Conservation (phyloP, 306 rosid genomes). For the Cicer judaicum region DNA sequence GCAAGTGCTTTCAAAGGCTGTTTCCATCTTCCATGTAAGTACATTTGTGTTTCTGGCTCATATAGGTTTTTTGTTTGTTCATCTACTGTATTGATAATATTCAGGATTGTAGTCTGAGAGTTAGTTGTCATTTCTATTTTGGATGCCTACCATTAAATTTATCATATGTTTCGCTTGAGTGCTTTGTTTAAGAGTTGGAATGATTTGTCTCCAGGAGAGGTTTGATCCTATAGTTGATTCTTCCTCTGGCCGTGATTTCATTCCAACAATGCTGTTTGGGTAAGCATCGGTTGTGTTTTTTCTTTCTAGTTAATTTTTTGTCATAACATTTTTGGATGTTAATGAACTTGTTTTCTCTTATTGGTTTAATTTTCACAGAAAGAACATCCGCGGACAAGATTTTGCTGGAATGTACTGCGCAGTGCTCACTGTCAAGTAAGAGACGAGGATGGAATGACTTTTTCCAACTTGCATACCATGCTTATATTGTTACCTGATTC, state of each 20-base stretch:
- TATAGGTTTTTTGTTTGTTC: slow-evolving; percentile 9
- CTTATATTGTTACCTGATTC: background rate
- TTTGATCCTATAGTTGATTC: slow-evolving; percentile 92
- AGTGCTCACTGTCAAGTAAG: slow-evolving; percentile 86
- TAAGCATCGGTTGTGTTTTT: slow-evolving; percentile 39
- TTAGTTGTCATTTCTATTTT: background rate
- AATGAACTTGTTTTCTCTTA: background rate
- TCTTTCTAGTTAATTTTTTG: background rate
- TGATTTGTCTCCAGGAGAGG: slow-evolving; percentile 61
- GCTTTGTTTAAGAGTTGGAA: background rate
- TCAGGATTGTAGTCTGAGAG: background rate
- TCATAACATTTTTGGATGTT: background rate
- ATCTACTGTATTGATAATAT: background rate
- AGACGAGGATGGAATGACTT: slow-evolving; percentile 26
- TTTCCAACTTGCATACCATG: background rate
- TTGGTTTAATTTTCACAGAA: slow-evolving; percentile 58
- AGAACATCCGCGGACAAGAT: slow-evolving; percentile 78
- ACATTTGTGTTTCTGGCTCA: background rate
- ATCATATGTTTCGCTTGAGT: slow-evolving; percentile 1
- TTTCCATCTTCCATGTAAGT: slow-evolving; percentile 88
- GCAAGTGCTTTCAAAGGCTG: slow-evolving; percentile 74
- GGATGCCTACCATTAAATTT: background rate
- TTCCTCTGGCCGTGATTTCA: slow-evolving; percentile 76
- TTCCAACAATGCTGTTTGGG: slow-evolving; percentile 92
- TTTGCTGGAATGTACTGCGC: slow-evolving; percentile 94